These are phyloP conservation scores for Tetradesmus lagerheimii DNA, from an alignment of 139 green algal genomes.

Conservation along the genomic window DNA sequence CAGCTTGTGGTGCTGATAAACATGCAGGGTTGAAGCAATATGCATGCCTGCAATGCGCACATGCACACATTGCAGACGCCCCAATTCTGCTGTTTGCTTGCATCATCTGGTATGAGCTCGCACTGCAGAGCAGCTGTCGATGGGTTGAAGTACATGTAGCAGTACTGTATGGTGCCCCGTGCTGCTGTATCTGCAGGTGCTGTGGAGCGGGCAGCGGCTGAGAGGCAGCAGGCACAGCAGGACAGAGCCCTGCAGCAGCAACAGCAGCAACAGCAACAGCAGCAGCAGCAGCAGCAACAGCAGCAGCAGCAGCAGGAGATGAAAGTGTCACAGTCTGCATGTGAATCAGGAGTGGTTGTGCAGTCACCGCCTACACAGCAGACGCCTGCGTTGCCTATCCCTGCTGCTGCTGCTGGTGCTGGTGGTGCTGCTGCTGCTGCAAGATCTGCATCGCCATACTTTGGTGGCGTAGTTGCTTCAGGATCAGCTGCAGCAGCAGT, in stretches of 20 bases:
- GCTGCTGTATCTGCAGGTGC: background rate
- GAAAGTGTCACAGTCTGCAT: background rate
- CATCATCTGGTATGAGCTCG: too few species aligned
- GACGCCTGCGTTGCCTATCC: background rate
- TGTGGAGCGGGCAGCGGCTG: background rate
- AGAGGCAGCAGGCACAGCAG: background rate
- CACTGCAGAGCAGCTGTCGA: too few species aligned
- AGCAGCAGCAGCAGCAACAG: constrained; percentile 21
- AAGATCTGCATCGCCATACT: background rate
- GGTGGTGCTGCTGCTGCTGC: background rate
- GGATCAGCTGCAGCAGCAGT: constrained; percentile 1
- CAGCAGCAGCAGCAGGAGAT: background rate
- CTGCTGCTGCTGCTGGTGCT: background rate
- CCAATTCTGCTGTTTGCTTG: too few species aligned
- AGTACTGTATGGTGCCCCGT: background rate
- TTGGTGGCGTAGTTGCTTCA: background rate
- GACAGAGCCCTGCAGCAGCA: constrained; percentile 2
- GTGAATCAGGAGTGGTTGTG: background rate
- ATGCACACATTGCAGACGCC: too few species aligned
- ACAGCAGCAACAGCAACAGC: background rate
- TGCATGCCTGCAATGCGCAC: too few species aligned
- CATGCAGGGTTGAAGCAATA: too few species aligned
- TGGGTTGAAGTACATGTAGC: too few species aligned
- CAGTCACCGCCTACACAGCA: background rate
- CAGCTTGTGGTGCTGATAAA: too few species aligned